A percentile compares a stretch with the other conserved stretches of the same genome.
Conservation (phyloP, 306 rosid genomes). For the Citrullus mucosospermus region DNA sequence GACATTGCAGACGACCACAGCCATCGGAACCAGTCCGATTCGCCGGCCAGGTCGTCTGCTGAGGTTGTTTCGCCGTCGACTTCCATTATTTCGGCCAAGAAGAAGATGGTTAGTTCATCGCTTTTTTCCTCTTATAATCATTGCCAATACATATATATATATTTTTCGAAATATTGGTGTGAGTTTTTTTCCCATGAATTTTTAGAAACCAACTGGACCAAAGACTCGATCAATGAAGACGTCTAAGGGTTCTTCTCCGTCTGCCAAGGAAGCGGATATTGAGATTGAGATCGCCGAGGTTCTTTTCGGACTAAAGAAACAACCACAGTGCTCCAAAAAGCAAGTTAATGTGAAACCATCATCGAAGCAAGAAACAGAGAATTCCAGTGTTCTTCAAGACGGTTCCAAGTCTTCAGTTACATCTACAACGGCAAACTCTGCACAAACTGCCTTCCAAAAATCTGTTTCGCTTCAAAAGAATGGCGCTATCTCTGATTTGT, state of each 20-base stretch:
- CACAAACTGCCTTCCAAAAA: not conserved
- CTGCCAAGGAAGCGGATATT: constrained; percentile 21
- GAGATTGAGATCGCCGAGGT: constrained; percentile 82
- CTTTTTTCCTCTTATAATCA: not conserved
- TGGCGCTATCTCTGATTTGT: not conserved
- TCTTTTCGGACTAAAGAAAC: constrained; percentile 40
- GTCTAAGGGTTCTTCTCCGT: constrained; percentile 17
- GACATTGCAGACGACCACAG: constrained; percentile 18
- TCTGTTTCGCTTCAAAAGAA: not conserved
- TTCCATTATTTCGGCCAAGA: constrained; percentile 19
- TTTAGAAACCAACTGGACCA: constrained; percentile 31
- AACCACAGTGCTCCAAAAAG: constrained; percentile 21
- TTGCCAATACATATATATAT: not conserved
- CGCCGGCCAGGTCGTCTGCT: constrained; percentile 11
- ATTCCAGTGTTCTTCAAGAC: not conserved
- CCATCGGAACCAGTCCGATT: constrained; percentile 12
- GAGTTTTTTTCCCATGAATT: not conserved
- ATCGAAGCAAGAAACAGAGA: constrained; percentile 16
- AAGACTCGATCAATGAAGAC: constrained; percentile 18
- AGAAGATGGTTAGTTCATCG: constrained; percentile 33
- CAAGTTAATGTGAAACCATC: constrained; percentile 10
- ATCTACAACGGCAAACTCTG: not conserved
- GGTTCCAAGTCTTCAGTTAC: not conserved
- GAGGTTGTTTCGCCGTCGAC: constrained; percentile 28
- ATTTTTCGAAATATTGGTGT: not conserved